These are phyloP conservation scores for Paracorniculantispora psalliotae DNA, from an alignment of 2,329 filamentous ascomycete species.

Conservation along the genomic window DNA sequence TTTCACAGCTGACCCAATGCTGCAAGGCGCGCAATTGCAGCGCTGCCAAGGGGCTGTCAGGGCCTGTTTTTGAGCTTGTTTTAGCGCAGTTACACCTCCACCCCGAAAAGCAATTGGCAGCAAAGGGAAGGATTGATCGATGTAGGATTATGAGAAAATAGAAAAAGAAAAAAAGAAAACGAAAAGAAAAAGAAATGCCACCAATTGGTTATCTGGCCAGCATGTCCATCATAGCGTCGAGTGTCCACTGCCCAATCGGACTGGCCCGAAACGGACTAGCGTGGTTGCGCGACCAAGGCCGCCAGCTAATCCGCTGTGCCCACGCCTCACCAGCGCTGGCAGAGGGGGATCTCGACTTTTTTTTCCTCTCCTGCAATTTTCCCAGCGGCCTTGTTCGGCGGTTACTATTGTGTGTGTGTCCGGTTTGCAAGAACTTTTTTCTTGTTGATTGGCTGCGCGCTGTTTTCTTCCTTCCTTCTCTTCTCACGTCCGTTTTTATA, in stretches of 20 bases:
- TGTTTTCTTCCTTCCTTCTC: neutral
- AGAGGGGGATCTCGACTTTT: slow-evolving; percentile 7
- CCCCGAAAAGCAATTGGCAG: too few species aligned
- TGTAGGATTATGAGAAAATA: too few species aligned
- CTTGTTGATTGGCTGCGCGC: neutral
- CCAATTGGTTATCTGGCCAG: too few species aligned
- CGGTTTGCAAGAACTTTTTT: neutral
- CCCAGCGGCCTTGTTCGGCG: neutral
- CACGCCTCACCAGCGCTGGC: too few species aligned
- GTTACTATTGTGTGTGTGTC: neutral
- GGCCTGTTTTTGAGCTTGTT: too few species aligned
- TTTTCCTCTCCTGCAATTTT: slow-evolving; percentile 1
- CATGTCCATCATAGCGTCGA: too few species aligned
- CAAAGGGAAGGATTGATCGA: too few species aligned
- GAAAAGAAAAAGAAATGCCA: too few species aligned
- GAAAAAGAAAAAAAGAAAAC: neutral
- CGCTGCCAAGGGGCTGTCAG: neutral
- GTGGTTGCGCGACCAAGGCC: too few species aligned
- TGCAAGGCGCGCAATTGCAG: neutral
- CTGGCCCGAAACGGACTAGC: neutral
- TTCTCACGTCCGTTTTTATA: neutral
- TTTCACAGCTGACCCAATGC: neutral
- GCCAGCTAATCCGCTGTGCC: too few species aligned
- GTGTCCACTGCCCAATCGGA: too few species aligned
- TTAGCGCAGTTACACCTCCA: too few species aligned